Base-by-base conservation (phyloP, 331 rosid species). In the Quercus lobata region DNA sequence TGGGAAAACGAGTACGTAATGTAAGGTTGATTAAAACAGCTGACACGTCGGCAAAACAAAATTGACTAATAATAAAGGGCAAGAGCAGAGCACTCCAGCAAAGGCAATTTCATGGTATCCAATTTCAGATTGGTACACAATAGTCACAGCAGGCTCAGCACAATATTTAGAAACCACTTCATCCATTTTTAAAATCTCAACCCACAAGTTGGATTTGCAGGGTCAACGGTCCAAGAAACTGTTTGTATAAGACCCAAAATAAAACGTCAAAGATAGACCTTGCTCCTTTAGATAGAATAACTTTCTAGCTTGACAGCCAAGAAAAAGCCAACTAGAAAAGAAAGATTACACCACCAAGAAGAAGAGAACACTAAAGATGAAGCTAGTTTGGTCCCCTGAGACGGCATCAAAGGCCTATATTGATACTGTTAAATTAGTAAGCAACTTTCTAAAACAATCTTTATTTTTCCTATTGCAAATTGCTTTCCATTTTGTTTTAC, bases 321-420 rank as follows among this genome's bases (percentile, higher is more conserved):
- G 72, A 49, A 62, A 61, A 70, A 60, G 46, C 12, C 10, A 25
- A 57, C 37, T 44, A 68, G 57, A 24, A 73, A 63, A 69, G 11
- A 18, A 72, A 62, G 61, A n/a, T 32, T 14, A 53, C 46, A 2
- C 12, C 46, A 77, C 63, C 73, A 54, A 61, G 27, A 49, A 46
- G 72, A n/a, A 44, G 52, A 29, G 71, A 57, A 53, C 22, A 2
- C 32, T 34, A 58, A 41, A 77, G 69, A 93, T 95, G 99, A 95
- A 95, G 82, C 90, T 91, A n/a, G 80, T 80, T 76, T 95, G 99
- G 99, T 95, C 98, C 1, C 96, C 97, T 2, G 99, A 95, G 29
- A 89, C 83, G 35, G 99, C 99, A 68, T 85, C 92, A 8, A 90
- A 86, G 53, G 92, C 99, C 76, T 95, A 95, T 85, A 87, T 95